Base-by-base conservation (phyloP, 2,329 filamentous ascomycete species). In the Myotisia sp. region DNA sequence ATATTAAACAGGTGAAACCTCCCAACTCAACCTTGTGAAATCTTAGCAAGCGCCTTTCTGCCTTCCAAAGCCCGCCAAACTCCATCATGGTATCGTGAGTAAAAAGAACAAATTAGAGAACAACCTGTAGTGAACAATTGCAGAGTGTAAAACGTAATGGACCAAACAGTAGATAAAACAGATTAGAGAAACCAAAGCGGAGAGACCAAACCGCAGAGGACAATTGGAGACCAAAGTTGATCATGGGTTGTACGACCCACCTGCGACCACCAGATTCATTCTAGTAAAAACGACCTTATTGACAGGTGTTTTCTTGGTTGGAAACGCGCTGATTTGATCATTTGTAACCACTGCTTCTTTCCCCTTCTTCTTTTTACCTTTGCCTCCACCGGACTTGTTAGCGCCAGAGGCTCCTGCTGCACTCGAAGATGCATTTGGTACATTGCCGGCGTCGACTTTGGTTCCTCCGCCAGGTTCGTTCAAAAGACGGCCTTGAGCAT, bases 261-360 rank as follows among this genome's bases (percentile, higher is more conserved):
- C 84, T 14, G 85, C 85, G 41, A 95, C 67, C 8, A 94, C 79
- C 44, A 95, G 59, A 54, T 98, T 98, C 83, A 93, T 94, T 40
- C 84, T 69, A 3, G 90, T 95, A 49, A 94, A 94, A 50, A 79
- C 74, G 35, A 92, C 86, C 59, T 87, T 90, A 58, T 92, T 82
- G 7, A 95, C 82, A 0, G 87, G 86, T 10, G 80, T 87, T 62
- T 92, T 93, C 70, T 98, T 98, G 3, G 90, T 95, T 1, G 84
- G 77, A 53, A 94, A 95, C 1, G 83, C 86, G 43, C 76, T 84
- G 59, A 98, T 92, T 59, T 95, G 90, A 51, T 98, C 90, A 0
- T 85, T 78, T 0, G 79, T 86, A 28, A 93, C 79, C 48, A 83
- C 82, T 3, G 85, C 82, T 48, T 94, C 87, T 56, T 94, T 94